These are phyloP conservation scores for Phaeophleospora eucalypticola DNA, from an alignment of 2,329 filamentous ascomycete species.

Conservation along the genomic window DNA sequence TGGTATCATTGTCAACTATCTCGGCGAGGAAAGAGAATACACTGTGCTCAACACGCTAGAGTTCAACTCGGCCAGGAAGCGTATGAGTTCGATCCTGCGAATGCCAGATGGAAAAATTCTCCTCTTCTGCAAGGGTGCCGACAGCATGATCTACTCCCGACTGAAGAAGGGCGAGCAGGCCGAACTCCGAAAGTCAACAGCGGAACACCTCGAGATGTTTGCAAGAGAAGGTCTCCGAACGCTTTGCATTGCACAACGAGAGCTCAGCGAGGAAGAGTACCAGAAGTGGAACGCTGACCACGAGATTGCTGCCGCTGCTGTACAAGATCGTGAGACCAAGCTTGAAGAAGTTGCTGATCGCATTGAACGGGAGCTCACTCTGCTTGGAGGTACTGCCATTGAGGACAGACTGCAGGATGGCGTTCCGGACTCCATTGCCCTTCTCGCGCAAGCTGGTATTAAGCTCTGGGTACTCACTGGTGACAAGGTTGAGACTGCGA, in stretches of 20 bases:
- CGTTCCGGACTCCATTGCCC: slow-evolving; percentile 88
- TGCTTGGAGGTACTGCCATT: slow-evolving; percentile 92
- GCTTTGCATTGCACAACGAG: slow-evolving; percentile 82
- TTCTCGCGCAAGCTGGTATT: slow-evolving; percentile 89
- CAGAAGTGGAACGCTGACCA: slow-evolving; percentile 79
- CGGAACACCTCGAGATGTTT: slow-evolving; percentile 94
- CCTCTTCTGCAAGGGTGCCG: slow-evolving; percentile 94
- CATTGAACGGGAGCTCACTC: slow-evolving; percentile 83
- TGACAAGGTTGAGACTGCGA: slow-evolving; percentile 98
- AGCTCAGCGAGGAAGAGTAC: slow-evolving; percentile 79
- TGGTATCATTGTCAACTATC: slow-evolving; percentile 77
- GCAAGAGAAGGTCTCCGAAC: slow-evolving; percentile 92
- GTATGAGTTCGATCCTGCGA: slow-evolving; percentile 94
- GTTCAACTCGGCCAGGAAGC: slow-evolving; percentile 93
- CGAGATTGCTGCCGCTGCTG: slow-evolving; percentile 76
- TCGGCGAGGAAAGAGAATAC: slow-evolving; percentile 81
- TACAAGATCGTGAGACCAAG: slow-evolving; percentile 87
- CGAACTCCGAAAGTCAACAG: slow-evolving; percentile 76
- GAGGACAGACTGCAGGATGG: slow-evolving; percentile 96
- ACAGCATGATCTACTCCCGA: slow-evolving; percentile 94
- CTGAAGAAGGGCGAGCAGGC: slow-evolving; percentile 79
- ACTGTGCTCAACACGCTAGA: slow-evolving; percentile 90
- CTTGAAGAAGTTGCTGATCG: slow-evolving; percentile 82
- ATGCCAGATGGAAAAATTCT: slow-evolving; percentile 90
- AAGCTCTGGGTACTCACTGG: slow-evolving; percentile 98